phyloP scores from a whole-genome alignment of 805 yeast species.

The Clavispora phyllophila region DNA sequence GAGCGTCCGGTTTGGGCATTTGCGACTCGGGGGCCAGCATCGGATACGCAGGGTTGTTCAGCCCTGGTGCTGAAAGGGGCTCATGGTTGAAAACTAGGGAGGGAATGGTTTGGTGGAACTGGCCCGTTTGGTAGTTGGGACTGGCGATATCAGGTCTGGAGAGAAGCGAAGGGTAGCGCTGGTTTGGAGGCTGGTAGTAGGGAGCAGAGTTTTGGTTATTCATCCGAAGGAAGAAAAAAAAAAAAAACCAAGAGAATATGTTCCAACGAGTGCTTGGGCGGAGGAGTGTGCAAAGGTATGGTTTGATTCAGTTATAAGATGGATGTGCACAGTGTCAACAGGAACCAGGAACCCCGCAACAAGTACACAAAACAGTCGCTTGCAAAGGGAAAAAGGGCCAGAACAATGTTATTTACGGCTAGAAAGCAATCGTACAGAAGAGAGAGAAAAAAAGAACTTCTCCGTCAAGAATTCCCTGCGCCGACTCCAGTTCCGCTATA shows the following conservation, averaged over 20 bases:
- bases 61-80: not conserved
- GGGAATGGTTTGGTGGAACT: conserved; percentile 1
- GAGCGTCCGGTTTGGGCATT: not conserved
- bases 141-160: not conserved
- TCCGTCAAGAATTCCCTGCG: no score
- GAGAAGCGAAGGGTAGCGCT: not conserved
- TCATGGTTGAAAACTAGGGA: conserved; percentile 2
- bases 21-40: not conserved
- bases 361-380: no score
- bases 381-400: no score
- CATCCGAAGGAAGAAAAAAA: not conserved
- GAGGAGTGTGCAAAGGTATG: not conserved
- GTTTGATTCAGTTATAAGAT: no score
- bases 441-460: no score
- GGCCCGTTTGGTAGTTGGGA: not conserved
- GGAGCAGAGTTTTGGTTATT: not conserved
- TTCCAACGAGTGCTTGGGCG: no score
- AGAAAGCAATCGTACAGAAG: no score
- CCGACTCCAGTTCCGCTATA: no score
- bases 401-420: no score
- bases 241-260: no score
- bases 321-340: no score
- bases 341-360: no score
- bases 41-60: not conserved
- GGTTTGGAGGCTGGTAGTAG: not conserved